A percentile compares a stretch with the other conserved stretches of the same genome.
Conservation (phyloP, 352 stramenopile species). For the Chrysophaeum taylorii region DNA sequence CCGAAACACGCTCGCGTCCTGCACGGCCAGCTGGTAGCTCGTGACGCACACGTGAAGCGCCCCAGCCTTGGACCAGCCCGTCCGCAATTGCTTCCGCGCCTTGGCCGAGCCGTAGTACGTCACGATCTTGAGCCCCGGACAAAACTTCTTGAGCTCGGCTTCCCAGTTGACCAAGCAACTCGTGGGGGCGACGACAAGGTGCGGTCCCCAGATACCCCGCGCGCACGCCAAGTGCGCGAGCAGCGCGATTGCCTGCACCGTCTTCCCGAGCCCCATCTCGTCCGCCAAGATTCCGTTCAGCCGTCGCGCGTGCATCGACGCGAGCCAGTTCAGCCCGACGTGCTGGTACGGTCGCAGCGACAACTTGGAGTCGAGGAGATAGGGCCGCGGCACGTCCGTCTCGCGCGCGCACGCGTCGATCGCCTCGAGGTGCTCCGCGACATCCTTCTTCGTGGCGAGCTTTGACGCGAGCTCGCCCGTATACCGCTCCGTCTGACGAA, state of each 20-base stretch:
- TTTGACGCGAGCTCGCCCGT: slow-evolving; percentile 54
- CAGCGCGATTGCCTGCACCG: slow-evolving; percentile 96
- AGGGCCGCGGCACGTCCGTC: slow-evolving; percentile 48
- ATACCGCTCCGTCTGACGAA: slow-evolving; percentile 93
- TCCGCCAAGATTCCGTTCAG: slow-evolving; percentile 98
- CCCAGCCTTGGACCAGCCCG: slow-evolving; percentile 90
- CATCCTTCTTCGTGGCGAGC: neutral
- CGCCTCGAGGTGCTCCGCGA: slow-evolving; percentile 32
- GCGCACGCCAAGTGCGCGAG: slow-evolving; percentile 84
- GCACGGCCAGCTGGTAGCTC: slow-evolving; percentile 93
- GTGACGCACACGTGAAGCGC: slow-evolving; percentile 96
- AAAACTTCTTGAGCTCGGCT: slow-evolving; percentile 95
- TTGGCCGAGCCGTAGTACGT: slow-evolving; percentile 98
- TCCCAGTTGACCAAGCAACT: slow-evolving; percentile 98
- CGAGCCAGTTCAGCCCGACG: slow-evolving; percentile 90
- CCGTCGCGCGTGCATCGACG: slow-evolving; percentile 86
- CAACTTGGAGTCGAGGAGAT: slow-evolving; percentile 47
- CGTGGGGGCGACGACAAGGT: slow-evolving; percentile 95
- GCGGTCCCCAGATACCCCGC: slow-evolving; percentile 88
- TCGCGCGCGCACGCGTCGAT: slow-evolving; percentile 45
- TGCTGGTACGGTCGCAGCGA: slow-evolving; percentile 69
- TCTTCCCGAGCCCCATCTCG: slow-evolving; percentile 88
- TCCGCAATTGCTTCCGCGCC: slow-evolving; percentile 72
- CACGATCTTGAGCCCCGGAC: slow-evolving; percentile 87
- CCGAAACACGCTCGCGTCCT: slow-evolving; percentile 93